Evolutionary conservation across 768 basidiomycete genomes (phyloP), one percentile per base, ranked within the genome.

Genomic region (Mycena polygramma): DNA sequence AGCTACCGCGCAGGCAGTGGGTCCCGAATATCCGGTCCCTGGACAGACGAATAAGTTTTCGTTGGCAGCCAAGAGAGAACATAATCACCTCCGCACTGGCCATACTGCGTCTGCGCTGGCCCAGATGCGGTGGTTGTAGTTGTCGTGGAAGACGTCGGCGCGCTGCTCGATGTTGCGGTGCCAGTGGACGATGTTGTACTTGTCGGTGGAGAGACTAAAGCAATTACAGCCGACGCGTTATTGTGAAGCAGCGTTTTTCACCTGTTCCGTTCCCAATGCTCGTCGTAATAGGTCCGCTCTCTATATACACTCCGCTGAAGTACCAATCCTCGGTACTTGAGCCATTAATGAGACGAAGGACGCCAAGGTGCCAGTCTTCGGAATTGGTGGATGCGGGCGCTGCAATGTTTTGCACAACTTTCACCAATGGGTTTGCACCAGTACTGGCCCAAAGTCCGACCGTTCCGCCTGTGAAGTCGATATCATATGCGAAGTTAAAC

Each of bases 401-500:
- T 8, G 83, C 77, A 22, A 85, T 72, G 78, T 87, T 86, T 37
- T 81, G 73, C 36, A 83, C 83, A 59, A 90, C 88, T 75, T 87
- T 84, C 54, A 77, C 80, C 58, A 91, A 81, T 1, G 88, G 85
- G 53, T 70, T 75, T 8, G 80, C 79, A 24, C 86, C 87, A 11
- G 85, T 88, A 8, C 86, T 88, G 7, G 86, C 85, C 87, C 87
- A 91, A 20, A 91, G 83, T 26, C 89, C 88, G 59, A 90, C 87
- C 1, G 86, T 89, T 26, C 79, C 77, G 2, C 82, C 81, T 48
- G 81, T 81, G 80, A 91, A 90, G 74, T 90, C 80, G 74, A 90
- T 90, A 70, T 90, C 89, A 73, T 90, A 90, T 37, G 89, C 89
- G 72, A 91, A 90, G 82, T 90, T 90, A 80, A 84, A 88, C 41